Evolutionary conservation across 2,329 filamentous ascomycete species (phyloP).

Genomic region (Pseudogymnoascus sp.): DNA sequence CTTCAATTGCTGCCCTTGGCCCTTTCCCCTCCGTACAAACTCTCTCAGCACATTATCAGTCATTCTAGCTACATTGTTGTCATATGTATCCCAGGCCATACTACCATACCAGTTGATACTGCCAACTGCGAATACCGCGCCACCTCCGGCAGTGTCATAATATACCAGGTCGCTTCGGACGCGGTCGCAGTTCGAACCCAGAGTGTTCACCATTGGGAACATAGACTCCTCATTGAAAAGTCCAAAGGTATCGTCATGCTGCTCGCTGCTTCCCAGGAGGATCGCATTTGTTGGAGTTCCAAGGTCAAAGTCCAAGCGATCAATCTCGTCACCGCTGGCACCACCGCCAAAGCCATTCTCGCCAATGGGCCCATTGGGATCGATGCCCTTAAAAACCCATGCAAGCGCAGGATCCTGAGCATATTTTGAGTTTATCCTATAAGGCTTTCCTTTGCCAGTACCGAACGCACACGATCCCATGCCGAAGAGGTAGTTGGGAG

Average conservation of each 20-base stretch:
- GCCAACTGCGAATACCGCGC: slow-evolving; percentile 25
- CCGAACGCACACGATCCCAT: slow-evolving; percentile 29
- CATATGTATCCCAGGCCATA: slow-evolving; percentile 23
- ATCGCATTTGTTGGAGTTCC: slow-evolving; percentile 29
- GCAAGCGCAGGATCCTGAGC: slow-evolving; percentile 12
- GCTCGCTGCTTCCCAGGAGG: slow-evolving; percentile 23
- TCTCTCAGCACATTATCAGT: slow-evolving; percentile 23
- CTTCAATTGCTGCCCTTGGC: background rate
- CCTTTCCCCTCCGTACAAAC: slow-evolving; percentile 17
- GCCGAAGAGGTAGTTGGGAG: slow-evolving; percentile 29
- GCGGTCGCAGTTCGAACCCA: slow-evolving; percentile 19
- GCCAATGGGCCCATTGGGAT: slow-evolving; percentile 21
- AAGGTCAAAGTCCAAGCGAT: slow-evolving; percentile 28
- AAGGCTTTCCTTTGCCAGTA: slow-evolving; percentile 24
- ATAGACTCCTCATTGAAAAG: slow-evolving; percentile 23
- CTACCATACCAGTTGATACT: slow-evolving; percentile 27
- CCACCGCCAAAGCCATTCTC: slow-evolving; percentile 28
- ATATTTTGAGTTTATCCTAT: background rate
- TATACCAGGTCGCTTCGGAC: slow-evolving; percentile 24
- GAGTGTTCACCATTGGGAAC: slow-evolving; percentile 22
- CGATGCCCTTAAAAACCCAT: background rate
- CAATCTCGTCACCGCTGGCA: slow-evolving; percentile 32
- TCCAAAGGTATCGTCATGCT: slow-evolving; percentile 22
- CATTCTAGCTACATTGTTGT: slow-evolving; percentile 25
- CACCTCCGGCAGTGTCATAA: slow-evolving; percentile 22